Percentiles rank a stretch among this genome's conserved stretches.
Conservation (phyloP, 2,329 filamentous ascomycete genomes). For the Beauveria caledonica region DNA sequence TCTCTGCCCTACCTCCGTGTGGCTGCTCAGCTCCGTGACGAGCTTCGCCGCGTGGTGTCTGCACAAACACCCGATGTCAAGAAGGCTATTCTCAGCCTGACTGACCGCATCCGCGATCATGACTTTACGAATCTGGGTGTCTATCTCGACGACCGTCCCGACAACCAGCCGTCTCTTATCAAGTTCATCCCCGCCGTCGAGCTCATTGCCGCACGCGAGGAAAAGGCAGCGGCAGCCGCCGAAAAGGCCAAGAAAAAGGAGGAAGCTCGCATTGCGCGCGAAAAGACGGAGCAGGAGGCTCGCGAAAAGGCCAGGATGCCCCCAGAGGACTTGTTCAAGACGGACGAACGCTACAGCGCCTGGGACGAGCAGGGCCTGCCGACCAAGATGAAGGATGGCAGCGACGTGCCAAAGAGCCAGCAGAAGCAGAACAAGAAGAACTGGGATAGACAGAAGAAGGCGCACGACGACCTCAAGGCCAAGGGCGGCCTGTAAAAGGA, state of each 20-base stretch:
- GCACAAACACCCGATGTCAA: constrained; percentile 42
- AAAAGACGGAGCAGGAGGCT: constrained; percentile 45
- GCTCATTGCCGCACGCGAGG: constrained; percentile 49
- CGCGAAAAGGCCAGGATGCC: constrained; percentile 49
- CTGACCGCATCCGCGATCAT: constrained; percentile 71
- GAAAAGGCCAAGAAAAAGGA: constrained; percentile 51
- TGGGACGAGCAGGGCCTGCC: constrained; percentile 83
- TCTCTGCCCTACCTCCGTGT: constrained; percentile 48
- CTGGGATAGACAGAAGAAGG: constrained; percentile 85
- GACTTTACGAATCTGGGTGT: constrained; percentile 76
- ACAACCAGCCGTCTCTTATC: constrained; percentile 61
- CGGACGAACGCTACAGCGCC: constrained; percentile 53
- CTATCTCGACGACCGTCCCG: constrained; percentile 77
- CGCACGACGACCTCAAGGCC: constrained; percentile 52
- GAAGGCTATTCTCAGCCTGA: constrained; percentile 67
- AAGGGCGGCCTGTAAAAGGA: constrained; percentile 22
- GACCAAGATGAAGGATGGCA: constrained; percentile 65
- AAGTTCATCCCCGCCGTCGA: constrained; percentile 52
- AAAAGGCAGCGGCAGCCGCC: constrained; percentile 51
- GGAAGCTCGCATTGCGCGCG: constrained; percentile 41
- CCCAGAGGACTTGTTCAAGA: constrained; percentile 49
- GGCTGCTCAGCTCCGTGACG: constrained; percentile 50
- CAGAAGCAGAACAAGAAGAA: constrained; percentile 80
- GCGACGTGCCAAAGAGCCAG: constrained; percentile 71
- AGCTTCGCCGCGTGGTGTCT: constrained; percentile 48